These are phyloP conservation scores for Aspergillus sp. DNA, from an alignment of 2,329 filamentous ascomycete genomes.

Conservation along the genomic window DNA sequence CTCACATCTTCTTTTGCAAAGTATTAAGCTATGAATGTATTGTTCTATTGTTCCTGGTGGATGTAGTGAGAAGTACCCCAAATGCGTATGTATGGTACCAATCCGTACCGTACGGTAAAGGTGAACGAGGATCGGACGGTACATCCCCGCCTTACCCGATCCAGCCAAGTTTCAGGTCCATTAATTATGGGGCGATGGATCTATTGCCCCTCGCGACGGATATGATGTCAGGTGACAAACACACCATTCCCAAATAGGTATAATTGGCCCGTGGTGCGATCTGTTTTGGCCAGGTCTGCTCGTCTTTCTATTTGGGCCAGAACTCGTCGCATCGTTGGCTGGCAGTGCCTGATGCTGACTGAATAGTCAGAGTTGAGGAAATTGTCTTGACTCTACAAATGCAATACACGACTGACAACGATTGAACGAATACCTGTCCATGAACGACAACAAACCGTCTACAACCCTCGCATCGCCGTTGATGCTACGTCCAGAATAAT, in stretches of 20 bases:
- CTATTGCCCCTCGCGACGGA: background rate
- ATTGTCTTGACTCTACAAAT: too few relatives aligned
- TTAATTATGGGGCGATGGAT: background rate
- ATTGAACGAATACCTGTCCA: too few relatives aligned
- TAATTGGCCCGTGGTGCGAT: background rate
- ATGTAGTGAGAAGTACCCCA: too few relatives aligned
- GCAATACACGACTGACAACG: too few relatives aligned
- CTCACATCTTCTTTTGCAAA: background rate
- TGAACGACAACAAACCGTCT: background rate
- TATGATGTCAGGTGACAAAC: background rate
- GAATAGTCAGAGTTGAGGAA: too few relatives aligned
- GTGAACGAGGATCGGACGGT: background rate
- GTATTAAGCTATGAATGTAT: too few relatives aligned
- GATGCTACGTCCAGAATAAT: conserved; percentile 22
- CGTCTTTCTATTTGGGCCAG: background rate
- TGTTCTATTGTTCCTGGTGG: too few relatives aligned
- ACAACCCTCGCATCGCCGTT: background rate
- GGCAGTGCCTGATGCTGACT: too few relatives aligned
- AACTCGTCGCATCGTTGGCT: too few relatives aligned
- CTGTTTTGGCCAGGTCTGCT: background rate
- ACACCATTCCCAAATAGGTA: background rate
- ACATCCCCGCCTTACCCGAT: background rate
- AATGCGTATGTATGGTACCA: too few relatives aligned
- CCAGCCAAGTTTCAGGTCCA: background rate
- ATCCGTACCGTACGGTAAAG: background rate